Evolutionary conservation across 345 rosid species (phyloP).

Genomic region (Cardamine occulta): DNA sequence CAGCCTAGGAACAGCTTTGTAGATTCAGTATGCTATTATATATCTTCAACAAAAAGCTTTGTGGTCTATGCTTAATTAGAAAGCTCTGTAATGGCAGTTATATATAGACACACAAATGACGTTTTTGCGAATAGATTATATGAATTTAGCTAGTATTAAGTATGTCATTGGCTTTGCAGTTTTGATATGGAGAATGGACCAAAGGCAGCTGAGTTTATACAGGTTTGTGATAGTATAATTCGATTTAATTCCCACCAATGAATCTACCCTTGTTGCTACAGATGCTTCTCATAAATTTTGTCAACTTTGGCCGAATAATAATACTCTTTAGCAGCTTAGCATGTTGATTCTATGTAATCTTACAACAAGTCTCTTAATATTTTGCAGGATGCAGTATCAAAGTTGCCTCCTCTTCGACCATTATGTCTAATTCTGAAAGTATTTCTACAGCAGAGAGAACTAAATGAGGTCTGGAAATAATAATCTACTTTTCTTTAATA

Average conservation of each 20-base stretch:
- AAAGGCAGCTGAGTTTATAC: conserved; percentile 88
- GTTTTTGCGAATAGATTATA: neutral
- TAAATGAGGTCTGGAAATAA: conserved; percentile 71
- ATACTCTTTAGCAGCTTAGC: neutral
- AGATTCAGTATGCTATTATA: too few species aligned
- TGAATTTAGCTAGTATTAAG: conserved; percentile 22
- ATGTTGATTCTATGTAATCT: conserved; percentile 8
- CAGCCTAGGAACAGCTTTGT: neutral
- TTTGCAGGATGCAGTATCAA: conserved; percentile 67
- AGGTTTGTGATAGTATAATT: conserved; percentile 57
- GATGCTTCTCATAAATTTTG: neutral
- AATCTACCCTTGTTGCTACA: neutral
- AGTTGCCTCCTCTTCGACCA: conserved; percentile 78
- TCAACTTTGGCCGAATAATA: neutral
- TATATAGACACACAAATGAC: neutral
- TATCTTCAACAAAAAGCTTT: conserved; percentile 7
- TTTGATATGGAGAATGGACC: conserved; percentile 94
- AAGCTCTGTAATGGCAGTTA: conserved; percentile 2
- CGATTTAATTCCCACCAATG: neutral
- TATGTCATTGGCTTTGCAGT: conserved; percentile 51
- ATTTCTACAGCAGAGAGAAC: conserved; percentile 92
- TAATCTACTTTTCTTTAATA: neutral
- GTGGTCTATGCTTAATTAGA: neutral
- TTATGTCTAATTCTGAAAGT: conserved; percentile 87
- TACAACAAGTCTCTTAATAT: neutral